phyloP scores from a whole-genome alignment of 805 yeast species.

The Yarrowia osloensis region DNA sequence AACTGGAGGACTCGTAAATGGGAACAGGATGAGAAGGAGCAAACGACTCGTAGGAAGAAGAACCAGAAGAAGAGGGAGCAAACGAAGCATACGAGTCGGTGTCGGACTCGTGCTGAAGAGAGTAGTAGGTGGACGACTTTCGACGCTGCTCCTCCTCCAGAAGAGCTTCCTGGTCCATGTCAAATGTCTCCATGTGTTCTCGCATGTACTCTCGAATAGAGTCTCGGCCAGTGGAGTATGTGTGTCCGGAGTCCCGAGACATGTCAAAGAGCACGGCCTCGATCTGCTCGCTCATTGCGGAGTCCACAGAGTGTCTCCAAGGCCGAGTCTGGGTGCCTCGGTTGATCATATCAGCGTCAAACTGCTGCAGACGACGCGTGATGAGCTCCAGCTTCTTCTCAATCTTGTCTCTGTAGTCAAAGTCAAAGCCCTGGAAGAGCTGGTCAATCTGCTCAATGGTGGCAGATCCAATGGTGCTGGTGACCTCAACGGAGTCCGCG shows the following conservation, averaged over 20 bases:
- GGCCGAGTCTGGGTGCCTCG: constrained; percentile 6
- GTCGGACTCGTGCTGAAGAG: constrained; percentile 4
- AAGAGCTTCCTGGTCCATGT: neutral
- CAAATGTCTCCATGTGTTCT: neutral
- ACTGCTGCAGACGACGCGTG: constrained; percentile 9
- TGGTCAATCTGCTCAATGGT: constrained; percentile 16
- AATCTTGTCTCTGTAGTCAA: constrained; percentile 31
- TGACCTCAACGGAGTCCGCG: constrained; percentile 13
- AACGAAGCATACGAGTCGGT: constrained; percentile 12
- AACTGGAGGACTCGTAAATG: constrained; percentile 6
- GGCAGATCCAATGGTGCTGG: constrained; percentile 7
- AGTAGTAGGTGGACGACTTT: constrained; percentile 3
- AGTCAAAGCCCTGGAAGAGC: constrained; percentile 24
- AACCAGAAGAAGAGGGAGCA: constrained; percentile 18
- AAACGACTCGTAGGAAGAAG: constrained; percentile 26
- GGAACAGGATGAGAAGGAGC: constrained; percentile 24
- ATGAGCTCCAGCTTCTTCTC: constrained; percentile 29
- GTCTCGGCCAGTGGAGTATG: neutral
- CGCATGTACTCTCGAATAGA: neutral
- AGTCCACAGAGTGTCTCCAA: constrained; percentile 6
- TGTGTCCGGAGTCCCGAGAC: constrained; percentile 8
- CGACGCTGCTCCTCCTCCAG: neutral
- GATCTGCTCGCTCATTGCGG: constrained; percentile 18
- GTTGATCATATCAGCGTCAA: constrained; percentile 17
- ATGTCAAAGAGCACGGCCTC: constrained; percentile 9